Conservation (phyloP, 2,329 filamentous ascomycete species). For the Neobulgaria alba region DNA sequence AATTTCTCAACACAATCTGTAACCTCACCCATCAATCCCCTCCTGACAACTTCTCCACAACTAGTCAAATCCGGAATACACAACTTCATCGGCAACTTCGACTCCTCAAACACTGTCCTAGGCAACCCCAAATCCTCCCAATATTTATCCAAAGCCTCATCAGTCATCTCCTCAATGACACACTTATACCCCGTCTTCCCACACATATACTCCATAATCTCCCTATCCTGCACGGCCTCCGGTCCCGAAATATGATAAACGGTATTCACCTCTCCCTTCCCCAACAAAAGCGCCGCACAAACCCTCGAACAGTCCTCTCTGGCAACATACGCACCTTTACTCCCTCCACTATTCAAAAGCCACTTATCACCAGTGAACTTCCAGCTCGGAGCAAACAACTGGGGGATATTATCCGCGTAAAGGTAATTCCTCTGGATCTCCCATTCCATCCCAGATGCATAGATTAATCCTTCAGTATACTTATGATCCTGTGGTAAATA, state of each 20-base stretch:
- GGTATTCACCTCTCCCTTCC: conserved; percentile 8
- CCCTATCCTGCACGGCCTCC: conserved; percentile 12
- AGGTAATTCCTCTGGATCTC: conserved; percentile 20
- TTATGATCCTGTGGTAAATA: conserved; percentile 19
- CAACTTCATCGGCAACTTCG: conserved; percentile 14
- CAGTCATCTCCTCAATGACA: conserved; percentile 12
- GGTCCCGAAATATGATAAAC: conserved; percentile 16
- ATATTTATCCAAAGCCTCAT: conserved; percentile 13
- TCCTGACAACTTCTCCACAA: conserved; percentile 11
- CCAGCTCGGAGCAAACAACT: conserved; percentile 14
- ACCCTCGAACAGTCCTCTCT: conserved; percentile 19
- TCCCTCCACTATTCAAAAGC: conserved; percentile 15
- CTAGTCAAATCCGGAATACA: conserved; percentile 16
- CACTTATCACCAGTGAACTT: conserved; percentile 15
- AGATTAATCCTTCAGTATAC: conserved; percentile 15
- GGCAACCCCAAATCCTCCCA: conserved; percentile 10
- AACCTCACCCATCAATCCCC: conserved; percentile 3
- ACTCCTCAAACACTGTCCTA: conserved; percentile 11
- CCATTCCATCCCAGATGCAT: conserved; percentile 13
- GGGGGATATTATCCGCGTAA: conserved; percentile 16
- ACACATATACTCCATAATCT: conserved; percentile 18
- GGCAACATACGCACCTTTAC: conserved; percentile 14
- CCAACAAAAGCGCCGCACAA: conserved; percentile 14
- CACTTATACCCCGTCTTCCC: conserved; percentile 13
- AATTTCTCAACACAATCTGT: conserved; percentile 4